Conservation (phyloP, 179 eudicot genomes). For the Silene noctiflora region DNA sequence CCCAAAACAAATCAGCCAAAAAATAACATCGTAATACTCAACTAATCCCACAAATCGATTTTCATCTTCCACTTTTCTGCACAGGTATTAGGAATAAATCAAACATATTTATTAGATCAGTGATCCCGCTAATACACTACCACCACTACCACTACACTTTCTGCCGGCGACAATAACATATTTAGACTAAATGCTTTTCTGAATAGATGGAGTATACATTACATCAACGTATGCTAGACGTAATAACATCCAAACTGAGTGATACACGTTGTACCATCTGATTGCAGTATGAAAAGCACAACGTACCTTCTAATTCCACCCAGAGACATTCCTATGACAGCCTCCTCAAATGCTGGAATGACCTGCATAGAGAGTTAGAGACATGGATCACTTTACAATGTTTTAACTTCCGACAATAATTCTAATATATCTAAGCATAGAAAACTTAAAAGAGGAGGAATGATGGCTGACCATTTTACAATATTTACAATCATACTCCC, state of each 20-base stretch:
- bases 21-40: no score
- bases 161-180: background rate
- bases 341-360: constrained; percentile 97
- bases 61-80: background rate
- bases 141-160: background rate
- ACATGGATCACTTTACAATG: constrained; percentile 14
- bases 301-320: constrained; percentile 51
- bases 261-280: background rate
- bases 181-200: background rate
- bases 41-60: background rate
- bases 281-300: background rate
- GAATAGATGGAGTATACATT: background rate
- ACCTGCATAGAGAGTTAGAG: constrained; percentile 67
- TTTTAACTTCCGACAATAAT: background rate
- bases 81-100: background rate
- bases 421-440: background rate
- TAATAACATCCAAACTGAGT: background rate
- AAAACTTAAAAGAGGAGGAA: background rate
- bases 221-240: background rate
- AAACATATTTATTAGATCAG: background rate
- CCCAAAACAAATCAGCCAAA: no score
- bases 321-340: constrained; percentile 76
- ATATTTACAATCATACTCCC: no score
- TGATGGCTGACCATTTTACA: background rate
- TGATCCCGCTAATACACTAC: background rate